Evolutionary conservation across 164 flowering plant genomes (phyloP).

Genomic region (Vitis rotundifolia): DNA sequence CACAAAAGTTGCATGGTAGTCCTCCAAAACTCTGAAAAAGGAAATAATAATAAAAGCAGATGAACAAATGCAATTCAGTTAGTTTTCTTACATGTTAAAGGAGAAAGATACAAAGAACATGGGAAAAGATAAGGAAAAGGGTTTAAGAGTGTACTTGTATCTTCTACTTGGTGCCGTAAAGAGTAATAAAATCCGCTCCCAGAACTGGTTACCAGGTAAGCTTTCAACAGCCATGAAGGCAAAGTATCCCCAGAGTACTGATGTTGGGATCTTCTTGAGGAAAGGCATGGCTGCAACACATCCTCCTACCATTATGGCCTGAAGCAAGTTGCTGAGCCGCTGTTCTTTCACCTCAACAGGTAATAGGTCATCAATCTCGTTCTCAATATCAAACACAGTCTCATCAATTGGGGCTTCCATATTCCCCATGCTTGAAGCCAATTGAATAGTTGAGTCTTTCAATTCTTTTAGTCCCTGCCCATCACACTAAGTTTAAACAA

Average conservation of each 20-base stretch:
- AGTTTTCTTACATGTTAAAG: neutral
- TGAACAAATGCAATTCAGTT: neutral
- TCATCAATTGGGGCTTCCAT: constrained; percentile 36
- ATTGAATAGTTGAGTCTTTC: constrained; percentile 34
- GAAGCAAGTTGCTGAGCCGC: constrained; percentile 40
- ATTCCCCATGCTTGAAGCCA: constrained; percentile 28
- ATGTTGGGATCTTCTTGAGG: constrained; percentile 45
- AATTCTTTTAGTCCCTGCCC: constrained; percentile 36
- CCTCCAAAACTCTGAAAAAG: constrained; percentile 37
- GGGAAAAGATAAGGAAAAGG: neutral
- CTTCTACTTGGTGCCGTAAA: constrained; percentile 47
- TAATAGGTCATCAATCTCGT: constrained; percentile 40
- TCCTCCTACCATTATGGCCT: constrained; percentile 37
- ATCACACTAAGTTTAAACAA: constrained; percentile 4
- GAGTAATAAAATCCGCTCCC: constrained; percentile 43
- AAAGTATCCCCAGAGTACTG: constrained; percentile 48
- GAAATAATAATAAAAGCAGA: neutral
- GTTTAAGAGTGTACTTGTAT: constrained; percentile 31
- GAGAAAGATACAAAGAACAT: neutral
- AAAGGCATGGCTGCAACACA: constrained; percentile 48
- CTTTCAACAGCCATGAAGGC: constrained; percentile 51
- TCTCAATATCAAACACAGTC: constrained; percentile 34
- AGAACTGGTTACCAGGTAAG: constrained; percentile 49
- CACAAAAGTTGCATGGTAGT: constrained; percentile 38
- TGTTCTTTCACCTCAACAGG: constrained; percentile 51